Percentiles rank a stretch among this genome's conserved stretches.
These are phyloP conservation scores for Clitopilus passeckerianus DNA, from an alignment of 768 basidiomycete genomes.

Conservation along the genomic window DNA sequence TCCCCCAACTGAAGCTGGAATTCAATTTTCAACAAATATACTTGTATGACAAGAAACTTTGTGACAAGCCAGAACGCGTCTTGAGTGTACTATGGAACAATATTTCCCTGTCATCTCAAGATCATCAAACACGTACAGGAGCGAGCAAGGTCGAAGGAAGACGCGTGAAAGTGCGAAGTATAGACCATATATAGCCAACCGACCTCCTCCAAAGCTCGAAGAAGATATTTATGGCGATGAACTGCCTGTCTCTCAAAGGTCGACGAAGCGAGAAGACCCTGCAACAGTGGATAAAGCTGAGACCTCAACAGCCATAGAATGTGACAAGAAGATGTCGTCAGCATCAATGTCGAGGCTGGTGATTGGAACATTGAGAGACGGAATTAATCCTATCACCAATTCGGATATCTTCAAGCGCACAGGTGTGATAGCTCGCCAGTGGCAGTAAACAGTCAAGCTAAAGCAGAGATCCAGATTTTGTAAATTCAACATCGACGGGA, in stretches of 20 bases:
- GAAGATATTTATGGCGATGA: constrained; percentile 3
- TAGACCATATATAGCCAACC: constrained; percentile 6
- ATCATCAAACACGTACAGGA: constrained; percentile 4
- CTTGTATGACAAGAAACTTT: no score
- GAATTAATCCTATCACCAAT: constrained; percentile 77
- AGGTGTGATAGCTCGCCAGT: constrained; percentile 31
- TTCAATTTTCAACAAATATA: not conserved
- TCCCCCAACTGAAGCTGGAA: not conserved
- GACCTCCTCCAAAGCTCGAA: not conserved
- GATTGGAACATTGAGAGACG: constrained; percentile 54
- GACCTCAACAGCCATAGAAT: not conserved
- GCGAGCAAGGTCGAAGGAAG: not conserved
- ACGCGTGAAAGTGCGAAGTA: not conserved
- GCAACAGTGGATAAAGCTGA: not conserved
- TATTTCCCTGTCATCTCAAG: constrained; percentile 18
- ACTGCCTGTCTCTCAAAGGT: constrained; percentile 3
- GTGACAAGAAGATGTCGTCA: constrained; percentile 24
- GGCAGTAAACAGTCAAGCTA: not conserved
- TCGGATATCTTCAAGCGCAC: constrained; percentile 58
- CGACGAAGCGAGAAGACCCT: not conserved
- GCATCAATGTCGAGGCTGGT: constrained; percentile 53
- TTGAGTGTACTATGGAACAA: constrained; percentile 12
- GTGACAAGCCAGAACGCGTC: not conserved
- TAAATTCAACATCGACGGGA: constrained; percentile 61
- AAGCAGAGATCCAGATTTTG: constrained; percentile 35